These are phyloP conservation scores for Xylaria longipes DNA, from an alignment of 495 filamentous ascomycete species.

Conservation along the genomic window DNA sequence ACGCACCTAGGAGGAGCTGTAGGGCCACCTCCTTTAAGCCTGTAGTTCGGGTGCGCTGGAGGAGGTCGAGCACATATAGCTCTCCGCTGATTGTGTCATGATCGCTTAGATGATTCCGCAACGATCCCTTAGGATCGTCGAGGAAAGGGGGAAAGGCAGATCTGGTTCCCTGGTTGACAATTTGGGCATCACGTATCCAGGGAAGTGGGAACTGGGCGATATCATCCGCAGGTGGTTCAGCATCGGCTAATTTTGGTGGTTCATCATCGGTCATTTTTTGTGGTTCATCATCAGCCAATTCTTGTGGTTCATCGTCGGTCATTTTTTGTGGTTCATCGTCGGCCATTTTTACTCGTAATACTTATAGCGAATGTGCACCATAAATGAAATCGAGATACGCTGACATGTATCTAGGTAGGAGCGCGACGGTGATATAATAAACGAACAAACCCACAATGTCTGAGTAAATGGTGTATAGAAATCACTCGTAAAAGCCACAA, in stretches of 20 bases:
- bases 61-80: not conserved
- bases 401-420: not conserved
- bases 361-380: not conserved
- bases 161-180: not conserved
- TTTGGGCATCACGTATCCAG: conserved; percentile 8
- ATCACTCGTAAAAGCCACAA: not conserved
- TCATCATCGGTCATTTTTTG: too few relatives aligned
- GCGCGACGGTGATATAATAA: not conserved
- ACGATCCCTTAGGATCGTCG: not conserved
- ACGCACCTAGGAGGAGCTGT: not conserved
- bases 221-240: not conserved
- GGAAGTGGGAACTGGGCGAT: not conserved
- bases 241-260: not conserved
- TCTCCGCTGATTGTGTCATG: not conserved
- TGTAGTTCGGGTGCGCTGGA: conserved; percentile 5
- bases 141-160: not conserved
- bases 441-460: not conserved
- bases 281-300: too few relatives aligned
- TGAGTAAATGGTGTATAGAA: not conserved
- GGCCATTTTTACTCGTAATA: not conserved
- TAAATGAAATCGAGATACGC: not conserved
- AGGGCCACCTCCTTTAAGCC: not conserved
- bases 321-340: not conserved
- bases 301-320: too few relatives aligned
- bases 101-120: not conserved